Conservation (phyloP, 2,329 filamentous ascomycete species). For the Claviceps pazoutovae region DNA sequence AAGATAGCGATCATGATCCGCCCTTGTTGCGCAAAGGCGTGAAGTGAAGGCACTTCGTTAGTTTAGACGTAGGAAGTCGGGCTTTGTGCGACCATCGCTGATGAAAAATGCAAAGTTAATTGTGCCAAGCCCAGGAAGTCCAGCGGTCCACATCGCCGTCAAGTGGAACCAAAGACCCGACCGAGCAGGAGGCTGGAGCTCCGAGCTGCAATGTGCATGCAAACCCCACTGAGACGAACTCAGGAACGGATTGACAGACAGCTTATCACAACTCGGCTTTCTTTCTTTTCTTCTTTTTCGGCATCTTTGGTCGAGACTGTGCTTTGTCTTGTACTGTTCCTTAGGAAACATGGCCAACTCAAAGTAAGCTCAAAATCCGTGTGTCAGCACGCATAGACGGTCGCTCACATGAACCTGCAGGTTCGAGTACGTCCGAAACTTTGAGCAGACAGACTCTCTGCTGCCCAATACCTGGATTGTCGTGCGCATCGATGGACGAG, state of each 20-base stretch:
- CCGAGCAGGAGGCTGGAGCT: no score
- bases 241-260: no score
- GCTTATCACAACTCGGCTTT: background rate
- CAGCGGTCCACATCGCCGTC: no score
- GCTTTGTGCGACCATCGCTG: no score
- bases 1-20: background rate
- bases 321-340: background rate
- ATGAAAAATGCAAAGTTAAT: no score
- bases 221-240: no score
- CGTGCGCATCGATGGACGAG: slow-evolving; percentile 81
- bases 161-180: no score
- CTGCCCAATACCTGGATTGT: slow-evolving; percentile 93
- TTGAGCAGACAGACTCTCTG: slow-evolving; percentile 69
- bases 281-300: background rate
- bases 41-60: background rate
- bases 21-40: background rate
- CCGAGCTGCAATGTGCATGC: no score
- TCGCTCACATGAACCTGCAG: slow-evolving; percentile 27
- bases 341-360: slow-evolving; percentile 38
- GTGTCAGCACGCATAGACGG: background rate
- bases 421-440: slow-evolving; percentile 85
- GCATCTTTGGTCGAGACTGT: background rate
- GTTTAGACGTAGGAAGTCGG: no score
- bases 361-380: slow-evolving; percentile 24
- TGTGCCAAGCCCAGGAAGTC: no score